Evolutionary conservation across 225 moss, liverwort and hornwort genomes (phyloP), one percentile per base, ranked within the genome.

Genomic region (Rhytidiadelphus loreus): DNA sequence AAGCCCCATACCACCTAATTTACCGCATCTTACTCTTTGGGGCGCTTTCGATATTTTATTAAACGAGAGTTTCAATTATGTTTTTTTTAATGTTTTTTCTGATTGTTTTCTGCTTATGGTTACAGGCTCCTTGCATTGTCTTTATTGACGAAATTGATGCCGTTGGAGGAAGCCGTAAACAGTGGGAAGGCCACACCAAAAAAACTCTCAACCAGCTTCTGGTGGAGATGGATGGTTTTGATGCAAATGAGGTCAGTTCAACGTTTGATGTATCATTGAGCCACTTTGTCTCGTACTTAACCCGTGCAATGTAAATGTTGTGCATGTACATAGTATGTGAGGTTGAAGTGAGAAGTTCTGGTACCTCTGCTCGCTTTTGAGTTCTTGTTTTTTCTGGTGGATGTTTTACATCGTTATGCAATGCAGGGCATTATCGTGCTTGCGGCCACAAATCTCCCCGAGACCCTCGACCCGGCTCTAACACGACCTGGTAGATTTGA

Each of bases 161-260:
- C 90, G 99, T 99, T 84, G 99, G 99, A 92, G 99, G 99, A 61
- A 99, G 99, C 86, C 95, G 99, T 48, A 99, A 99, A 92, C 99
- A 99, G 86, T 99, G 99, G 99, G 99, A 99, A 93, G 99, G 99
- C n/a, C 99, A 99, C 71, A 99, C 99, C 29, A 99, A 99, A 84
- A 99, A 99, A 89, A 99, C 99, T 59, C 93, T 99, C 39, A 99
- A 99, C 87, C 99, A 99, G 90, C 88, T 99, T 88, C 92, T 99
- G 77, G 99, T 99, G 80, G 99, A 99, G 93, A 99, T 99, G 99
- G 99, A 99, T 92, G 99, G 99, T 66, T 99, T 99, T 92, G 99
- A 99, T 90, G 95, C 99, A 76, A 99, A 99, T 81, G 99, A 99
- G 99, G 98, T 99, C 50, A 57, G 86, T 78, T 65, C 8, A 65